A percentile compares a stretch with the other conserved stretches of the same genome.
Conservation (phyloP, 495 filamentous ascomycete species). For the Tuber umbilicatum region DNA sequence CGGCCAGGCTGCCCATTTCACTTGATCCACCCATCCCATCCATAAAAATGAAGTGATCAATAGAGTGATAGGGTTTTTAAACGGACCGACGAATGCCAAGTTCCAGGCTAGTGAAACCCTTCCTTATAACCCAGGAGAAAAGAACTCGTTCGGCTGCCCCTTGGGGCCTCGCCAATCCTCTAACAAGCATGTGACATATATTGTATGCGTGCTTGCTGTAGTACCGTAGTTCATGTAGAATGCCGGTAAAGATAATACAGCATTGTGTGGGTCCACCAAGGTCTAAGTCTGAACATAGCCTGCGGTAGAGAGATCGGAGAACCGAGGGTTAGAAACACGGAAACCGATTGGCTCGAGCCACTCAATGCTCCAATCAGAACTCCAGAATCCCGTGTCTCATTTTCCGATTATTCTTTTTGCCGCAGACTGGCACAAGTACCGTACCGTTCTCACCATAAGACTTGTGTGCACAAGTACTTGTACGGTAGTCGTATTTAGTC, state of each 20-base stretch:
- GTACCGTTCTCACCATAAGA: not conserved
- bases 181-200: not conserved
- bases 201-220: not conserved
- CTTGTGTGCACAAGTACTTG: too few relatives aligned
- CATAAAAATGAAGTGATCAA: not conserved
- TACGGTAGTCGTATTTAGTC: not conserved
- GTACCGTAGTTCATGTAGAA: not conserved
- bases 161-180: not conserved
- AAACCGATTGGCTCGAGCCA: too few relatives aligned
- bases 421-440: too few relatives aligned
- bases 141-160: not conserved
- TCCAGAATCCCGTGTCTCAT: too few relatives aligned
- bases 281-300: not conserved
- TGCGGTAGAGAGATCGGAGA: too few relatives aligned
- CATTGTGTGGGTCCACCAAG: not conserved
- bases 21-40: not conserved
- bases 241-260: not conserved
- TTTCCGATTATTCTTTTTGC: too few relatives aligned
- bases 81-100: not conserved
- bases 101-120: not conserved
- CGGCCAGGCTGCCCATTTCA: not conserved
- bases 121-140: not conserved
- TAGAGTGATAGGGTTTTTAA: not conserved
- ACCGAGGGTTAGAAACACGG: too few relatives aligned
- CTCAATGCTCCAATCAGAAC: too few relatives aligned